Percentiles rank a stretch among this genome's conserved stretches.
These are phyloP conservation scores for Kluyveromyces starmeri DNA, from an alignment of 805 yeast species.

Conservation along the genomic window DNA sequence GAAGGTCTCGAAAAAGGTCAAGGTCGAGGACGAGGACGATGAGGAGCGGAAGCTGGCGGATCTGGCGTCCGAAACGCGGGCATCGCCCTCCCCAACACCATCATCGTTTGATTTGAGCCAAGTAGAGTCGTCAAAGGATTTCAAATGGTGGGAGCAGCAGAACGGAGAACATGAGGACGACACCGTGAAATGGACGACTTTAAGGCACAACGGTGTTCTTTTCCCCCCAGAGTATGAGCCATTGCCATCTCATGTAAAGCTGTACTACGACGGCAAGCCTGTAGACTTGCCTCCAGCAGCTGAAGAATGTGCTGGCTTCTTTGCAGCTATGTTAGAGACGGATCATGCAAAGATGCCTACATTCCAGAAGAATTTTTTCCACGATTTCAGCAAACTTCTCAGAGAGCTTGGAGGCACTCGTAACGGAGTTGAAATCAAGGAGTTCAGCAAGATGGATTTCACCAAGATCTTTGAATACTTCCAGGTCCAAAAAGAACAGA, in stretches of 20 bases:
- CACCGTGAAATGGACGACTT: slow-evolving; percentile 73
- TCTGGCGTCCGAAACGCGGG: not conserved
- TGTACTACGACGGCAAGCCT: slow-evolving; percentile 68
- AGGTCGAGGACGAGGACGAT: slow-evolving; percentile 10
- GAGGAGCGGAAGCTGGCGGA: slow-evolving; percentile 4
- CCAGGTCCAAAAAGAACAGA: slow-evolving; percentile 61
- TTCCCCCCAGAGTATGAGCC: slow-evolving; percentile 92
- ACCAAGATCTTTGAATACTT: slow-evolving; percentile 61
- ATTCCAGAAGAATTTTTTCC: slow-evolving; percentile 79
- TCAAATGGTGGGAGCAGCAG: slow-evolving; percentile 90
- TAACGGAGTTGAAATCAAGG: slow-evolving; percentile 37
- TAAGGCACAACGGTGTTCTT: slow-evolving; percentile 83
- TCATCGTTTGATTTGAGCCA: slow-evolving; percentile 32
- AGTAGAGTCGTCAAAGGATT: slow-evolving; percentile 53
- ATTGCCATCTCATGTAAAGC: slow-evolving; percentile 65
- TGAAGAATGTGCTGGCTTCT: slow-evolving; percentile 95
- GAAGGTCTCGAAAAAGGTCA: slow-evolving; percentile 13
- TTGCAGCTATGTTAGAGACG: slow-evolving; percentile 76
- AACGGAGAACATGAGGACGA: slow-evolving; percentile 58
- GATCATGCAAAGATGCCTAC: slow-evolving; percentile 85
- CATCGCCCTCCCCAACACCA: not conserved
- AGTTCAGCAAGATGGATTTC: slow-evolving; percentile 71
- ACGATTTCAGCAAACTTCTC: slow-evolving; percentile 63
- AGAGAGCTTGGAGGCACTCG: slow-evolving; percentile 59
- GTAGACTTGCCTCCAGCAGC: slow-evolving; percentile 71